phyloP scores from a whole-genome alignment of 805 yeast genomes.

The Starmerella apis region DNA sequence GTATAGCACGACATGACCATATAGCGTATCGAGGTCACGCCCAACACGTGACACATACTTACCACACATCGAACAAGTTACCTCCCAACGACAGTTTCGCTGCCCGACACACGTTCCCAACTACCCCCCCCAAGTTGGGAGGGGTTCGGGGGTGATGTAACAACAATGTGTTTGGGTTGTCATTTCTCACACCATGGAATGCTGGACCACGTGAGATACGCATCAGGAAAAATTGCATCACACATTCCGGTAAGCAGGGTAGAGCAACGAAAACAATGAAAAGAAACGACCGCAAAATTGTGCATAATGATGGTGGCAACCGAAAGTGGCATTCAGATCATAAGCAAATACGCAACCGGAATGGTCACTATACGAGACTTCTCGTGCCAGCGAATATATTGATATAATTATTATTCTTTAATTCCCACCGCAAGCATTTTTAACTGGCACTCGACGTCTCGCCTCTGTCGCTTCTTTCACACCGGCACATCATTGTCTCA shows the following conservation, averaged over 20 bases:
- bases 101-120: neutral
- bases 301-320: neutral
- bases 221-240: neutral
- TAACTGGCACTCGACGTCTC: neutral
- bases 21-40: neutral
- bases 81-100: constrained; percentile 4
- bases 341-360: neutral
- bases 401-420: neutral
- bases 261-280: constrained; percentile 1
- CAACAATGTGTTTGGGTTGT: neutral
- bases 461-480: neutral
- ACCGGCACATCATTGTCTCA: neutral
- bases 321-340: constrained; percentile 3
- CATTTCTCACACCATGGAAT: neutral
- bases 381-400: neutral
- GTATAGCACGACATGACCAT: neutral
- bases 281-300: neutral
- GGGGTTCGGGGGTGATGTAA: constrained; percentile 10
- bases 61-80: constrained; percentile 1
- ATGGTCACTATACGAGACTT: neutral
- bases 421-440: neutral
- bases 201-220: constrained; percentile 4
- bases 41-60: neutral
- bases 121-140: constrained; percentile 9
- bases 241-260: neutral